These are phyloP conservation scores for Catharanthus roseus DNA, from an alignment of 257 asterid species.

Conservation along the genomic window DNA sequence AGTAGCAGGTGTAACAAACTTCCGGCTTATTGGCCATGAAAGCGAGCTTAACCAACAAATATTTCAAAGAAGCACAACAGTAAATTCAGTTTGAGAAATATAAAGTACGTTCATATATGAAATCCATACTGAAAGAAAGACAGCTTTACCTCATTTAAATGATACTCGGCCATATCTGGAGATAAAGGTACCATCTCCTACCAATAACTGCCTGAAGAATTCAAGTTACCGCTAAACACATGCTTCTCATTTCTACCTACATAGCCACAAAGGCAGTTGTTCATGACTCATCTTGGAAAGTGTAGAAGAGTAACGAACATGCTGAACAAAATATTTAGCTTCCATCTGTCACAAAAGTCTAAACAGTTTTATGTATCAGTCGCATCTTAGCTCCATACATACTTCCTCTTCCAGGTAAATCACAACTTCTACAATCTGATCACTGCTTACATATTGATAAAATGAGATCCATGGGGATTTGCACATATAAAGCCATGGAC, in stretches of 20 bases:
- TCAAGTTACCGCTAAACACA: not conserved
- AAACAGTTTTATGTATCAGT: not conserved
- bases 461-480: not conserved
- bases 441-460: too few species aligned
- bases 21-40: not conserved
- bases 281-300: not conserved
- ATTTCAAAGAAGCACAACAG: not conserved
- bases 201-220: not conserved
- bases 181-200: not conserved
- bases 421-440: not conserved
- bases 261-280: not conserved
- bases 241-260: not conserved
- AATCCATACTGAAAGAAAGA: not conserved
- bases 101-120: not conserved
- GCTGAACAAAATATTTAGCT: not conserved
- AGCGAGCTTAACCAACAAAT: not conserved
- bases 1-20: not conserved
- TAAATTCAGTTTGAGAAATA: not conserved
- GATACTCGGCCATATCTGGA: not conserved
- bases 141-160: not conserved
- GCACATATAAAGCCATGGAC: conserved; percentile 4
- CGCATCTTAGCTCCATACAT: not conserved
- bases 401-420: not conserved
- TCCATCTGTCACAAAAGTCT: not conserved
- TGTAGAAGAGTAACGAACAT: not conserved